Conservation (phyloP, 441 rosid species). For the Jatropha podagrica region DNA sequence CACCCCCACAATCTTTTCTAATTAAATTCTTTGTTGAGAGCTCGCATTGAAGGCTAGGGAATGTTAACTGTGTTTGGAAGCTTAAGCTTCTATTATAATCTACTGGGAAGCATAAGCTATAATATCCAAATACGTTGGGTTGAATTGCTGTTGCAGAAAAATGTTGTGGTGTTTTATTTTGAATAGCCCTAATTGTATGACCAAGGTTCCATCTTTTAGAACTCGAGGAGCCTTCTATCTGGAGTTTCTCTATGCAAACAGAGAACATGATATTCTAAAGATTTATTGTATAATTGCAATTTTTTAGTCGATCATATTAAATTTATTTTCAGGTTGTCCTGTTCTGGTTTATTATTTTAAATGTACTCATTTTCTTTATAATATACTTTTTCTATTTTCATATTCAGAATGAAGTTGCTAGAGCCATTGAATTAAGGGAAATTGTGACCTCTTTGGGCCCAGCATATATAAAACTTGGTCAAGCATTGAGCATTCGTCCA, state of each 20-base stretch:
- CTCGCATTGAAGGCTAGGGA: neutral
- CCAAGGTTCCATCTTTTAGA: neutral
- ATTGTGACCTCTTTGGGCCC: conserved; percentile 98
- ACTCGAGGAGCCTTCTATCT: neutral
- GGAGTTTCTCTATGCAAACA: neutral
- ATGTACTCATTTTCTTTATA: conserved; percentile 12
- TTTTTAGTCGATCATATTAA: neutral
- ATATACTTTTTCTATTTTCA: conserved; percentile 11
- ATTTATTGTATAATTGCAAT: neutral
- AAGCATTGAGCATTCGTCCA: conserved; percentile 97
- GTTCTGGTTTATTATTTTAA: neutral
- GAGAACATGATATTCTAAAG: neutral
- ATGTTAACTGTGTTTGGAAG: neutral
- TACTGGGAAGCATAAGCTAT: neutral
- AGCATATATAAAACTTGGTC: conserved; percentile 96
- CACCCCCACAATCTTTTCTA: neutral
- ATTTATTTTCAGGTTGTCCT: neutral
- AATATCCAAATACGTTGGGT: conserved; percentile 1
- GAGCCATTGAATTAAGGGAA: conserved; percentile 96
- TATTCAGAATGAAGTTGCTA: conserved; percentile 87
- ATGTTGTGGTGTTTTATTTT: neutral
- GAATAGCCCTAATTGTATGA: conserved; percentile 7
- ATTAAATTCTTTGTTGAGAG: neutral
- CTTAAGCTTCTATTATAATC: neutral
- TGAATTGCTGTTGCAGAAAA: neutral